Evolutionary conservation across 2,329 filamentous ascomycete species (phyloP), one percentile per base, ranked within the genome.

Genomic region (Calonectria crousiana): DNA sequence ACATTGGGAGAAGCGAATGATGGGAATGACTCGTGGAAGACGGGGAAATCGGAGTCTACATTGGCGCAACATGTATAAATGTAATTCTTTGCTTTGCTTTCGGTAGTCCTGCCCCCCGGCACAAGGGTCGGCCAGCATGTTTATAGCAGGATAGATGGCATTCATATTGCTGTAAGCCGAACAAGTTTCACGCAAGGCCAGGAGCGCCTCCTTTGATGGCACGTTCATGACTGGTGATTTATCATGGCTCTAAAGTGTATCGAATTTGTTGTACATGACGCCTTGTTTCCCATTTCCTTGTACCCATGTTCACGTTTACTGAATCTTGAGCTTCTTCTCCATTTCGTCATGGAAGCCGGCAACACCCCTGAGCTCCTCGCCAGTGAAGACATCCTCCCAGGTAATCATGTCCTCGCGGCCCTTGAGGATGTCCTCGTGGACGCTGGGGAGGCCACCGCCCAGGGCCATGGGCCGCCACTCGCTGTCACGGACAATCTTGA

Each of bases 381-480:
- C 95, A 26, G 90, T 92, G 84, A 93, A 98, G 26, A 99, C 92
- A 88, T 98, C 97, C 89, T 99, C 97, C 97, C 97, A 99, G 11
- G 90, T 92, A 79, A 98, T 89, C 81, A 91, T 93, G 34, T 90
- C 87, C 84, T 98, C 97, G 82, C 92, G 88, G 5, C 95, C 96
- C 75, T 90, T 90, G 82, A 99, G 87, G 76, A 99, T 95, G 84
- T 98, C 96, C 88, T 95, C 95, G 87, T 98, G 96, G 67, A 98
- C 89, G 82, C 92, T 92, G 14, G 91, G 89, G 62, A 88, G 85
- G 79, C 82, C 87, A 67, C 87, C 86, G 47, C 93, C 92, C 71
- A 98, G 87, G 58, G 91, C 92, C 80, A 91, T 87, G 64, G 95
- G 95, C 81, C 92, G 90, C 93, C 95, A 98, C 85, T 95, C 92